A percentile compares a stretch with the other conserved stretches of the same genome.
Evolutionary conservation across 768 basidiomycete genomes (phyloP).

Genomic region (Auricularia sp.): DNA sequence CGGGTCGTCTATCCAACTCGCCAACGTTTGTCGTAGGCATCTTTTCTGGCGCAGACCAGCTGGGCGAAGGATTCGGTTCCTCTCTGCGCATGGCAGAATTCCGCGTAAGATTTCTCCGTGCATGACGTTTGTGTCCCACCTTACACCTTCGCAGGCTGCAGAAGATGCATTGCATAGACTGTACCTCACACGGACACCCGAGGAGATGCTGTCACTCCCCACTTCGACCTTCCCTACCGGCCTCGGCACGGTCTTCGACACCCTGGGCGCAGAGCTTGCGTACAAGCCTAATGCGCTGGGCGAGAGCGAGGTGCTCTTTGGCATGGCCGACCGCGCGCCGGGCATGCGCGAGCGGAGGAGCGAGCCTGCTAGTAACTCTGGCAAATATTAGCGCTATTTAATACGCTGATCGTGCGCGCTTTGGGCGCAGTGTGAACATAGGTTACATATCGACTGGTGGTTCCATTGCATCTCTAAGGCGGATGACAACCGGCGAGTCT

Average conservation of each 20-base stretch:
- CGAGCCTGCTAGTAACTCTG: neutral
- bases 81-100: conserved; percentile 93
- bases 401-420: neutral
- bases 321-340: neutral
- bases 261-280: conserved; percentile 29
- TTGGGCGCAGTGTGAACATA: too few species aligned
- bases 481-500: too few species aligned
- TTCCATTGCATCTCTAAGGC: too few species aligned
- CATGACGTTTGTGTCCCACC: neutral
- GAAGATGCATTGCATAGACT: conserved; percentile 78
- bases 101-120: conserved; percentile 42
- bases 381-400: neutral
- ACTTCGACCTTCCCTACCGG: conserved; percentile 60
- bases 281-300: conserved; percentile 49
- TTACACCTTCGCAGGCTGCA: conserved; percentile 45
- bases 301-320: conserved; percentile 57
- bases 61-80: conserved; percentile 91
- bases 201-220: conserved; percentile 58
- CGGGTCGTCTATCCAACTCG: conserved; percentile 81
- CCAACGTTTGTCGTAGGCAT: conserved; percentile 96
- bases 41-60: conserved; percentile 70
- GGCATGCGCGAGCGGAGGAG: neutral
- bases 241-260: conserved; percentile 43
- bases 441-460: too few species aligned
- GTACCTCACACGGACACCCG: conserved; percentile 70